Base-by-base conservation (phyloP, 2,329 filamentous ascomycete species). In the Lachnellula hyalina region DNA sequence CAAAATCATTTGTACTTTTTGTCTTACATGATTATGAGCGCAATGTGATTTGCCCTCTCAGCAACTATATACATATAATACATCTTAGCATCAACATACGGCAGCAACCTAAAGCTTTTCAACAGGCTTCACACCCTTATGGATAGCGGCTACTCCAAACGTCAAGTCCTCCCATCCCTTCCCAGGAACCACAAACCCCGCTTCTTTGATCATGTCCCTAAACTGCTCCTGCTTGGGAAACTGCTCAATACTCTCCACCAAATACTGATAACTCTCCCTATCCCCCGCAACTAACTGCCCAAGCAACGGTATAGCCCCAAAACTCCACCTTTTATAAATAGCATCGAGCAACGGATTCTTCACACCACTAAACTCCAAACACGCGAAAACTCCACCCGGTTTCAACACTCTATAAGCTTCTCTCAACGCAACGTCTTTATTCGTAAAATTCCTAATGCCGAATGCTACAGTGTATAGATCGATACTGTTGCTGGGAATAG, bases 381-480 rank as follows among this genome's bases (percentile, higher is more conserved):
- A 97, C 3, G 94, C 93, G 69, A 99, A 99, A 0, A 99, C 86
- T 59, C 94, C 94, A 44, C 94, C 94, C 0, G 95, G 95, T 73
- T 92, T 94, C 32, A 99, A 79, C 2, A 97, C 90, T 6, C 94
- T 84, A 73, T 86, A 85, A 0, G 94, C 94, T 70, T 97, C 92
- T 36, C 79, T 75, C 54, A 99, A 75, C 0, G 93, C 95, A 0
- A 82, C 81, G 47, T 89, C 85, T 69, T 96, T 96, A 74, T 96
- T 85, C 53, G 90, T 94, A 74, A 99, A 99, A 74, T 99, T 99
- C 50, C 94, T 83, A 70, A 99, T 97, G 34, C 94, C 94, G 68
- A 99, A 99, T 0, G 93, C 91, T 3, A 99, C 94, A 0, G 94
- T 99, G 76, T 99, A 99, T 5, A 99, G 79, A 71, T 99, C 94